phyloP scores from a whole-genome alignment of 352 stramenopile species.

The Phytophthora boehmeriae region DNA sequence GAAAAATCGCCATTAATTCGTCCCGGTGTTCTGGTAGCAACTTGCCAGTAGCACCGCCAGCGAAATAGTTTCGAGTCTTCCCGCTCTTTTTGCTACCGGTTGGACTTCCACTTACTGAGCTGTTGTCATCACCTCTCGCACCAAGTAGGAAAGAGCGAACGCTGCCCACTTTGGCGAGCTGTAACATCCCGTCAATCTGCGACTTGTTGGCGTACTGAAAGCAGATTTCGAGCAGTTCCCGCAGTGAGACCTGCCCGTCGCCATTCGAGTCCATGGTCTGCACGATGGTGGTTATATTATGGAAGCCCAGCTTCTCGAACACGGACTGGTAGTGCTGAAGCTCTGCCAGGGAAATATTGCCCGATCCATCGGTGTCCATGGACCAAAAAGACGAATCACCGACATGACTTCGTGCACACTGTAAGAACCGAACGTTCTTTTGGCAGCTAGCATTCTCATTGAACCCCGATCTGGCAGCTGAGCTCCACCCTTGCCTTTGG shows the following conservation, averaged over 20 bases:
- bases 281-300: constrained; percentile 67
- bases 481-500: constrained; percentile 2
- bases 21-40: constrained; percentile 41
- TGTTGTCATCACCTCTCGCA: background rate
- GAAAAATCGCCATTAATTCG: constrained; percentile 69
- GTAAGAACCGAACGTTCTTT: constrained; percentile 70
- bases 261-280: constrained; percentile 75
- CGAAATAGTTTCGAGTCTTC: background rate
- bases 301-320: constrained; percentile 73
- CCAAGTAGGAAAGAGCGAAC: constrained; percentile 54
- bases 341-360: constrained; percentile 56
- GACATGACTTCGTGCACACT: constrained; percentile 75
- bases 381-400: constrained; percentile 76
- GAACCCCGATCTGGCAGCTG: background rate
- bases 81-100: background rate
- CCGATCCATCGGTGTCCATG: constrained; percentile 73
- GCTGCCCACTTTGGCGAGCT: constrained; percentile 69
- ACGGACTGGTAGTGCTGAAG: constrained; percentile 60
- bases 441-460: constrained; percentile 16
- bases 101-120: background rate
- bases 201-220: constrained; percentile 68
- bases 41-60: background rate
- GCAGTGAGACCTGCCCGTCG: constrained; percentile 58
- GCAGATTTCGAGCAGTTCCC: constrained; percentile 65
- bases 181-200: constrained; percentile 73